Conservation (phyloP, 2,329 filamentous ascomycete species). For the Celoporthe dispersa region DNA sequence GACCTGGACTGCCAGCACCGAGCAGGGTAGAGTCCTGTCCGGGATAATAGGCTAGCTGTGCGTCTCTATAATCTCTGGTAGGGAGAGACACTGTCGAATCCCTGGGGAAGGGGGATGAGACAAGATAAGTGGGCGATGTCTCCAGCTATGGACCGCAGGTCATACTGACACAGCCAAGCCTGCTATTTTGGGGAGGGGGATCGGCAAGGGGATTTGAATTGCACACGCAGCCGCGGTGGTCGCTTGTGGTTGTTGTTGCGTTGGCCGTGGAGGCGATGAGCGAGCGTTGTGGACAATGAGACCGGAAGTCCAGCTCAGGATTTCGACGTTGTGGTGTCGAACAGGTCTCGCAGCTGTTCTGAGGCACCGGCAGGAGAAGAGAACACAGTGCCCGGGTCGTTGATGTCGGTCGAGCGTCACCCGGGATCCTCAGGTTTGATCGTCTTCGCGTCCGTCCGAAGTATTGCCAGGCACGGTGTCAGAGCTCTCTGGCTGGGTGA, state of each 20-base stretch:
- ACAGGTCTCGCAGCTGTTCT: background rate
- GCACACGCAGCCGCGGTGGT: slow-evolving; percentile 1
- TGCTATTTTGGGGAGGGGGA: slow-evolving; percentile 18
- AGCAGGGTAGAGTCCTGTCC: background rate
- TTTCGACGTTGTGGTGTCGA: background rate
- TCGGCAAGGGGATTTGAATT: background rate
- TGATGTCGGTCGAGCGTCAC: slow-evolving; percentile 7
- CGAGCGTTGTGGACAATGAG: background rate
- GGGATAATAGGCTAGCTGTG: background rate
- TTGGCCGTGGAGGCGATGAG: background rate
- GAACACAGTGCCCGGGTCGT: background rate
- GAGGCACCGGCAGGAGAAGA: background rate
- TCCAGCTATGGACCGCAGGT: slow-evolving; percentile 27
- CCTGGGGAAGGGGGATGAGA: slow-evolving; percentile 17
- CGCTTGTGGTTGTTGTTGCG: background rate
- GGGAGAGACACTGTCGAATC: slow-evolving; percentile 18
- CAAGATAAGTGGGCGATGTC: slow-evolving; percentile 20
- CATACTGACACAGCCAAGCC: slow-evolving; percentile 24
- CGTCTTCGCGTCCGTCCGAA: slow-evolving; percentile 26
- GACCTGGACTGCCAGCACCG: background rate
- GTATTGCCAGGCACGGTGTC: slow-evolving; percentile 23
- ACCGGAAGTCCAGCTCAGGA: background rate
- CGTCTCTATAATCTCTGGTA: slow-evolving; percentile 4
- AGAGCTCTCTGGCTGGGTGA: background rate
- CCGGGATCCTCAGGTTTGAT: slow-evolving; percentile 22